These are phyloP conservation scores for Saccharomycopsis guyanensis DNA, from an alignment of 805 yeast genomes.

Conservation along the genomic window DNA sequence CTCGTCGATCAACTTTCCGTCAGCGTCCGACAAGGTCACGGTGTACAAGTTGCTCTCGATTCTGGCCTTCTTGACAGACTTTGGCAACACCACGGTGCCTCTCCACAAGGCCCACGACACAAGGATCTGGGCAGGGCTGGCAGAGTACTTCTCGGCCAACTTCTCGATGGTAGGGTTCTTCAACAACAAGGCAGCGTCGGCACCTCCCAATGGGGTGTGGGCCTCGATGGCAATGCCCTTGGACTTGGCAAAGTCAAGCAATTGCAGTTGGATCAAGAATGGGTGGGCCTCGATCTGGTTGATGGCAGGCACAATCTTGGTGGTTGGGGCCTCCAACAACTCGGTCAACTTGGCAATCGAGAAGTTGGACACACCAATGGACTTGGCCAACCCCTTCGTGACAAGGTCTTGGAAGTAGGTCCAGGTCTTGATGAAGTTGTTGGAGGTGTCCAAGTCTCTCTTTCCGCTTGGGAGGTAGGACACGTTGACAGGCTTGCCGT, in stretches of 20 bases:
- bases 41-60: constrained; percentile 33
- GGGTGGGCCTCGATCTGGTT: constrained; percentile 79
- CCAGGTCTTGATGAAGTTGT: constrained; percentile 53
- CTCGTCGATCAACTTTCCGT: constrained; percentile 27
- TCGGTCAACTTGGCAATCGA: constrained; percentile 44
- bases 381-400: constrained; percentile 44
- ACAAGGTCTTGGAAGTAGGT: constrained; percentile 53
- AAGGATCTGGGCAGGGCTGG: constrained; percentile 36
- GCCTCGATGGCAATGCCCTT: constrained; percentile 60
- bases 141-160: constrained; percentile 37
- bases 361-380: constrained; percentile 76
- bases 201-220: constrained; percentile 74
- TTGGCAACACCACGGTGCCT: constrained; percentile 44
- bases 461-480: constrained; percentile 33
- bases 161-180: constrained; percentile 35
- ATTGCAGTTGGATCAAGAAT: constrained; percentile 54
- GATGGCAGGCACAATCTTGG: constrained; percentile 53
- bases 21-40: constrained; percentile 31
- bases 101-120: constrained; percentile 47
- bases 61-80: constrained; percentile 39
- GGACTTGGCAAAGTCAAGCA: constrained; percentile 42
- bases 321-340: constrained; percentile 41
- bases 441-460: constrained; percentile 27
- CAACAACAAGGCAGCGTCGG: constrained; percentile 46
- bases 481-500: constrained; percentile 23